Evolutionary conservation across 1,139 yeast species (phyloP), one percentile per base, ranked within the genome.

Genomic region (Geotrichum reessii): DNA sequence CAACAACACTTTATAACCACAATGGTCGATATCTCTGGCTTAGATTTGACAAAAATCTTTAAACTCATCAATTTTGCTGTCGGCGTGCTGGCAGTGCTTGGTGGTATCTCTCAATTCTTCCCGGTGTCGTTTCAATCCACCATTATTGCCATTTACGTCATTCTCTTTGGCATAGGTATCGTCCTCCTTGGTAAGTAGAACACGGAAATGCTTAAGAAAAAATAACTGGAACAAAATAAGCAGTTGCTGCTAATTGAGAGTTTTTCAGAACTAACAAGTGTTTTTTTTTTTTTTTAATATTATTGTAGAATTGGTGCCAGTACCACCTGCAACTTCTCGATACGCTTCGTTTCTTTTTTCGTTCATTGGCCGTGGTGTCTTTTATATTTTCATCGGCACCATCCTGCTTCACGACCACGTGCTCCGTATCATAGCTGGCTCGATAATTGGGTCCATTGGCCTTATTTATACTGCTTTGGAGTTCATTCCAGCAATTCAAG

Each of bases 261-360:
- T 7, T 40, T 8, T 24, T 14, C 25, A 21, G 12, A 17, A n/a
- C 5, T 47, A n/a, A 22, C 27, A 50, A 22, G 24, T 55, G 37
- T 9, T 9, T 21, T n/a, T 19, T 44, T 12, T 56, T 56, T 46
- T 53, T 47, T 25, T 37, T 6, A 27, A 21, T 17, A 5, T 37
- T 37, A 14, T 37, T 14, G 47, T 60, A 76, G 80, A 64, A 82
- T 84, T 54, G 42, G 17, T 37, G 89, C 68, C 68, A 46, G 65
- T 65, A 24, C 76, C 75, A 3, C 81, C 88, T 1, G 82, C 83
- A 64, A 81, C 91, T 9, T 79, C 83, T 65, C 79, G 82, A 14
- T 89, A 85, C 69, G 93, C 87, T 21, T 87, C 95, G 1, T 90
- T 91, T 67, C 76, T 87, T 65, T 87, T 87, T 71, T 87, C 95